Conservation (phyloP, 2,329 filamentous ascomycete species). For the Fragosphaeria purpurea region DNA sequence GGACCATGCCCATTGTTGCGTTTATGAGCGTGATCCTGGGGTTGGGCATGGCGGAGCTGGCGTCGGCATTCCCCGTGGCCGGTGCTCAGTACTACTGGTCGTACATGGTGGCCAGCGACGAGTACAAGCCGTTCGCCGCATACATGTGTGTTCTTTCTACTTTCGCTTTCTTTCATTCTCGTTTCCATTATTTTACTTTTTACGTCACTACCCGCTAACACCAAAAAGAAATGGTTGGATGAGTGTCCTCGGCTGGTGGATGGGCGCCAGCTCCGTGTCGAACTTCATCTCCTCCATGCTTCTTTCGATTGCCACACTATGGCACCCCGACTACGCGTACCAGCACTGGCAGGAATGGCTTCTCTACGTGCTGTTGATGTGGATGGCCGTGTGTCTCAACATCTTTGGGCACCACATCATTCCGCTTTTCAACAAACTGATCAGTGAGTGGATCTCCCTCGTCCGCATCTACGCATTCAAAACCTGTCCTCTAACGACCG, state of each 20-base stretch:
- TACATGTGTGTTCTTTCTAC: slow-evolving; percentile 14
- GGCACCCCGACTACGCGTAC: slow-evolving; percentile 6
- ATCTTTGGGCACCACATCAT: slow-evolving; percentile 7
- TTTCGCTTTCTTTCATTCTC: no score
- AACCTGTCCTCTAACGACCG: no score
- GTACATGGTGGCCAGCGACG: slow-evolving; percentile 12
- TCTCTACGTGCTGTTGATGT: slow-evolving; percentile 4
- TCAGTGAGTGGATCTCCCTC: not conserved
- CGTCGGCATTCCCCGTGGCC: slow-evolving; percentile 22
- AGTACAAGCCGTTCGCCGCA: slow-evolving; percentile 16
- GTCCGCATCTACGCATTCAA: not conserved
- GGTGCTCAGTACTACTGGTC: slow-evolving; percentile 35
- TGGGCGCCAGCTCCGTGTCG: slow-evolving; percentile 8
- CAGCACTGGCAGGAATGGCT: slow-evolving; percentile 8
- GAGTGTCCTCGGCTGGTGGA: slow-evolving; percentile 10
- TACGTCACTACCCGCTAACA: no score
- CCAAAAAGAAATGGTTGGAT: slow-evolving; percentile 5
- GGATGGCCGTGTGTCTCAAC: slow-evolving; percentile 7
- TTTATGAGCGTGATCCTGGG: slow-evolving; percentile 19
- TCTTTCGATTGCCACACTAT: slow-evolving; percentile 6
- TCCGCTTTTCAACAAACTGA: slow-evolving; percentile 8
- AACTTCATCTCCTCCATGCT: slow-evolving; percentile 10
- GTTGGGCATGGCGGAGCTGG: slow-evolving; percentile 16
- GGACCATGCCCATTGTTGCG: slow-evolving; percentile 18
- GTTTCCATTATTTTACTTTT: no score